Evolutionary conservation across 2,329 filamentous ascomycete genomes (phyloP).

Genomic region (Exutisphaerella laricina): DNA sequence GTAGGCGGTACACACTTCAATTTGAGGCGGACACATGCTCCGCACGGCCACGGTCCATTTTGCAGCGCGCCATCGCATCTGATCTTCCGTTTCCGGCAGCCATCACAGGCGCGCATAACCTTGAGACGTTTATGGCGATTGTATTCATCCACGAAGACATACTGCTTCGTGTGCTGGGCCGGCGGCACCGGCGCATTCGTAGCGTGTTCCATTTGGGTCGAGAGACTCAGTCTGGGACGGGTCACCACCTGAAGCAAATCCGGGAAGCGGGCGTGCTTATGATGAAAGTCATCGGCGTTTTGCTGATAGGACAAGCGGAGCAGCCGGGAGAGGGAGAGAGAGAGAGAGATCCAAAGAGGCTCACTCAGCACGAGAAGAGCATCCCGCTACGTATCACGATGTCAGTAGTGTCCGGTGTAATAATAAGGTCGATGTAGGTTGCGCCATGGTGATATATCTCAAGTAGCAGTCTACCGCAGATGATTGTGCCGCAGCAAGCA

Average conservation of each 20-base stretch:
- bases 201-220: constrained; percentile 16
- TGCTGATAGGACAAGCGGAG: not conserved
- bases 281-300: constrained; percentile 9
- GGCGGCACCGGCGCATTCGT: constrained; percentile 40
- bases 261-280: constrained; percentile 13
- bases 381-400: no score
- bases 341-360: no score
- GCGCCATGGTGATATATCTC: not conserved
- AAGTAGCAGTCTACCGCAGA: constrained; percentile 4
- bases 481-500: not conserved
- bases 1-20: constrained; percentile 88
- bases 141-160: constrained; percentile 98
- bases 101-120: constrained; percentile 97
- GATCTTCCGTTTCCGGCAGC: constrained; percentile 90
- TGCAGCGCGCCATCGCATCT: constrained; percentile 97
- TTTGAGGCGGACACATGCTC: constrained; percentile 86
- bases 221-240: constrained; percentile 8
- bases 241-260: constrained; percentile 9
- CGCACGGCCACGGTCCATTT: constrained; percentile 88
- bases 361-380: no score
- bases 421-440: not conserved
- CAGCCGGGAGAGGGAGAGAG: not conserved
- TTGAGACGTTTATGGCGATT: constrained; percentile 96
- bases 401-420: no score
- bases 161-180: constrained; percentile 78